These are phyloP conservation scores for Alternaria viburni DNA, from an alignment of 2,329 filamentous ascomycete genomes.

Conservation along the genomic window DNA sequence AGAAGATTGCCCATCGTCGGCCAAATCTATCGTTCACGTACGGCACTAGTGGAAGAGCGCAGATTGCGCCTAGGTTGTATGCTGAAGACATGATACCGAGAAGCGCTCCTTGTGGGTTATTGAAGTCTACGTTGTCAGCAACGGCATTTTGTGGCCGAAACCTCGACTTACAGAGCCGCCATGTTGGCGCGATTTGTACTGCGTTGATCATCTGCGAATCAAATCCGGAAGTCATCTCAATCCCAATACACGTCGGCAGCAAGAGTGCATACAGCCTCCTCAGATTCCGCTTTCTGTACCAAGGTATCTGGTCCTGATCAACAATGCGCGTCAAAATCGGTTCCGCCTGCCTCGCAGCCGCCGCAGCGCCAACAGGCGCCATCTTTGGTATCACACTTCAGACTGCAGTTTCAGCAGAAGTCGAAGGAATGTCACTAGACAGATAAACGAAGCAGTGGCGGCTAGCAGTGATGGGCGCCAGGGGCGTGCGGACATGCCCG, in stretches of 20 bases:
- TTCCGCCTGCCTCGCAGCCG: conserved; percentile 36
- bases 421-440: neutral
- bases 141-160: neutral
- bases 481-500: conserved; percentile 5
- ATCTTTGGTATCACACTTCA: conserved; percentile 10
- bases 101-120: conserved; percentile 44
- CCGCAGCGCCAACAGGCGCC: conserved; percentile 23
- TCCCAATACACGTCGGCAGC: conserved; percentile 41
- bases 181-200: conserved; percentile 35
- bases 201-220: conserved; percentile 45
- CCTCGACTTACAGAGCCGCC: conserved; percentile 31
- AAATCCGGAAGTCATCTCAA: conserved; percentile 44
- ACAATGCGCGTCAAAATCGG: conserved; percentile 51
- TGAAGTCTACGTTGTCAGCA: conserved; percentile 25
- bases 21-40: conserved; percentile 52
- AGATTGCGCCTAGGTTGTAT: conserved; percentile 50
- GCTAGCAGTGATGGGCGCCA: neutral
- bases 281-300: conserved; percentile 49
- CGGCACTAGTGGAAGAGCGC: conserved; percentile 43
- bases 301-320: conserved; percentile 48
- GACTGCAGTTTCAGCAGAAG: neutral
- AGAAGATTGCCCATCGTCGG: conserved; percentile 48
- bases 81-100: conserved; percentile 54
- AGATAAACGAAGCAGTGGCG: neutral
- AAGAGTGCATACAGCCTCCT: conserved; percentile 45